phyloP scores from a whole-genome alignment of 192 early-diverging fungal genomes.

The Rhizophagus prolifer region DNA sequence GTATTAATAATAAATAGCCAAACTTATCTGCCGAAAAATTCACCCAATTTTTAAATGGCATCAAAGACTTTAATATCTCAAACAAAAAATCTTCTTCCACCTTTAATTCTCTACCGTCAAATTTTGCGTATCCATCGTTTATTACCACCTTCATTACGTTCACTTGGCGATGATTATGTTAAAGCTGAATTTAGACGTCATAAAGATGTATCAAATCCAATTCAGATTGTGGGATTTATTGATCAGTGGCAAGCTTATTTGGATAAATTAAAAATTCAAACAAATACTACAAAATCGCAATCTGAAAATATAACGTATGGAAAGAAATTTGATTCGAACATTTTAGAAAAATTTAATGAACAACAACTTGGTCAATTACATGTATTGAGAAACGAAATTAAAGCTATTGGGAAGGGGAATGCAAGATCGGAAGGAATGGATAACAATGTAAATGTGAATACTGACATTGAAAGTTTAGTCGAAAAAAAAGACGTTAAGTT shows the following conservation, averaged over 20 bases:
- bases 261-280: slow-evolving; percentile 25
- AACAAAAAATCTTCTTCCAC: slow-evolving; percentile 45
- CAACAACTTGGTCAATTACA: slow-evolving; percentile 60
- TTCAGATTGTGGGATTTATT: slow-evolving; percentile 58
- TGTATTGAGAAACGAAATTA: slow-evolving; percentile 52
- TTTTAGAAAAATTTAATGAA: slow-evolving; percentile 55
- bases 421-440: background rate
- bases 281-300: background rate
- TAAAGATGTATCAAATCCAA: slow-evolving; percentile 53
- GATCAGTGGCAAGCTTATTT: slow-evolving; percentile 56
- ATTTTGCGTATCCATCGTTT: slow-evolving; percentile 52
- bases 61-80: background rate
- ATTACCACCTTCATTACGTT: slow-evolving; percentile 49
- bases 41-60: background rate
- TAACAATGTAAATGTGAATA: background rate
- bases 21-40: background rate
- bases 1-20: too few species aligned
- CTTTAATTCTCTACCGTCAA: slow-evolving; percentile 51
- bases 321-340: slow-evolving; percentile 39
- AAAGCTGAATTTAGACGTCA: slow-evolving; percentile 60
- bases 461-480: background rate
- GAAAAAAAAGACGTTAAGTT: background rate
- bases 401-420: background rate
- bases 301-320: slow-evolving; percentile 37
- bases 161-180: slow-evolving; percentile 60